Conservation (phyloP, 371 early-diverging fungal species). For the Mortierella sp. region DNA sequence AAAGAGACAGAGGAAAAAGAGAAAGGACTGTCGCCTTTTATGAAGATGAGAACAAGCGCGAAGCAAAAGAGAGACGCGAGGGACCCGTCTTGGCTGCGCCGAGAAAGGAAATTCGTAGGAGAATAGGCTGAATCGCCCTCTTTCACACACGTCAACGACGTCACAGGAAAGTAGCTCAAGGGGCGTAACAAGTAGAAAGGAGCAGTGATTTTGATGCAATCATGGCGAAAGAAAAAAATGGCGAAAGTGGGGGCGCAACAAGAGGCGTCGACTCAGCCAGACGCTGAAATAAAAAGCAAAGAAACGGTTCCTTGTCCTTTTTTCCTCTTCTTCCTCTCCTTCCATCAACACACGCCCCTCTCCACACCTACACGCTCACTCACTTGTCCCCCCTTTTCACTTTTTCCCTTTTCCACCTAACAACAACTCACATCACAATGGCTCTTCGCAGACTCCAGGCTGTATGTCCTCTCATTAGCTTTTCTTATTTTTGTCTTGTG, state of each 20-base stretch:
- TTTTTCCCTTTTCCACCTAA: background rate
- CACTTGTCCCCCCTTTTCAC: background rate
- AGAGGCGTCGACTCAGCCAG: background rate
- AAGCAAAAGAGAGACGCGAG: background rate
- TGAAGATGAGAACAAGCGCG: too few species aligned
- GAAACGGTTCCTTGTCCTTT: background rate
- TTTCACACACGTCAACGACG: background rate
- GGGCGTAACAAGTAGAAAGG: background rate
- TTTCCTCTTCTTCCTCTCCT: background rate
- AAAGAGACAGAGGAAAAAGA: background rate
- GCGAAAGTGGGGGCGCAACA: constrained; percentile 1
- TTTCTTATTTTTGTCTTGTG: background rate
- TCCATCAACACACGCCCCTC: too few species aligned
- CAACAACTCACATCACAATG: constrained; percentile 19
- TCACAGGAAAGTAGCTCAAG: background rate
- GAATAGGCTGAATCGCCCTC: background rate
- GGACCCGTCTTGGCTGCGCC: background rate
- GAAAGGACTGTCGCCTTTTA: background rate
- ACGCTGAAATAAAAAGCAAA: background rate
- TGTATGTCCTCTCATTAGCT: constrained; percentile 26
- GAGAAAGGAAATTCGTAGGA: background rate
- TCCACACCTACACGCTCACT: background rate
- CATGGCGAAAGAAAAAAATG: background rate
- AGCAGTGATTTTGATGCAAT: background rate
- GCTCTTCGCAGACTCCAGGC: constrained; percentile 56